Conservation (phyloP, 345 rosid species). For the Murraya koenigii region DNA sequence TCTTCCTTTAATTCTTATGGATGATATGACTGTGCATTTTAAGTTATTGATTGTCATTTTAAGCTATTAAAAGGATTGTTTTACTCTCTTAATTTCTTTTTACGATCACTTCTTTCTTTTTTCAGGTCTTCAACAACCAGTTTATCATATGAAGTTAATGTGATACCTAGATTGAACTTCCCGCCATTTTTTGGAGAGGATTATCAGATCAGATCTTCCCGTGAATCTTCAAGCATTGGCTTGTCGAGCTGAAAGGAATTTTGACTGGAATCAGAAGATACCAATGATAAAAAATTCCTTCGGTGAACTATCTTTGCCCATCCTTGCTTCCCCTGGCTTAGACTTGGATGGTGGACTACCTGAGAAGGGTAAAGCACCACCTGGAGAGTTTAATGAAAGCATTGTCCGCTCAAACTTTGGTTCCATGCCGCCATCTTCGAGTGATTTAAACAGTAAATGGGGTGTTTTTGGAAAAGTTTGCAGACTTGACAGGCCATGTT, state of each 20-base stretch:
- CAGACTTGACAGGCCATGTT: slow-evolving; percentile 68
- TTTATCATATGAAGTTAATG: slow-evolving; percentile 83
- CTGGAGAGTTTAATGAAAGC: slow-evolving; percentile 32
- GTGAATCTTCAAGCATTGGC: slow-evolving; percentile 92
- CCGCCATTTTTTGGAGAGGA: slow-evolving; percentile 94
- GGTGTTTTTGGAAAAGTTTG: slow-evolving; percentile 79
- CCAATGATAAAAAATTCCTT: slow-evolving; percentile 27
- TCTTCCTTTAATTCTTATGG: neutral
- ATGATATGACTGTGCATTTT: neutral
- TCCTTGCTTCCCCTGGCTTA: slow-evolving; percentile 28
- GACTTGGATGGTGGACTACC: slow-evolving; percentile 30
- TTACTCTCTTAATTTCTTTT: neutral
- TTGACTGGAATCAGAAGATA: slow-evolving; percentile 39
- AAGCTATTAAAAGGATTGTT: neutral
- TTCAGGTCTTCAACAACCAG: slow-evolving; percentile 57
- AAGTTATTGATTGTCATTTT: neutral
- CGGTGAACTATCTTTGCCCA: slow-evolving; percentile 26
- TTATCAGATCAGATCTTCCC: slow-evolving; percentile 91
- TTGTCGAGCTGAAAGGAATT: slow-evolving; percentile 63
- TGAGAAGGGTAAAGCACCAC: slow-evolving; percentile 24
- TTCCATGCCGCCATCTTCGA: slow-evolving; percentile 37
- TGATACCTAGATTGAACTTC: slow-evolving; percentile 85
- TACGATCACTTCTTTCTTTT: neutral
- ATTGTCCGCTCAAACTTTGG: slow-evolving; percentile 37
- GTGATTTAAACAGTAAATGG: slow-evolving; percentile 66